phyloP scores from a whole-genome alignment of 768 basidiomycete species.

The Artomyces pyxidatus region DNA sequence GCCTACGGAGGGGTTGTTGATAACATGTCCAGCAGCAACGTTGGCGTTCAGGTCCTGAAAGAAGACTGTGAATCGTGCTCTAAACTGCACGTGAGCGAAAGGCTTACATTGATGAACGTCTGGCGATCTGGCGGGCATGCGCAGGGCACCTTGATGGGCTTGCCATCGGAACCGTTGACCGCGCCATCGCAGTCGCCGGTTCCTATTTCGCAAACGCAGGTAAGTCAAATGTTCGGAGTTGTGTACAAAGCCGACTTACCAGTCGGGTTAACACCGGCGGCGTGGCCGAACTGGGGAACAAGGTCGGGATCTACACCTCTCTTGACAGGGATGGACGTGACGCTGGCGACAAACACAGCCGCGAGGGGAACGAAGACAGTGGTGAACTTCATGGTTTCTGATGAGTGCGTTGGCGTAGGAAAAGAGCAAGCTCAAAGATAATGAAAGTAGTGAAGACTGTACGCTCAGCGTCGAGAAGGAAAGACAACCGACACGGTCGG shows the following conservation, averaged over 20 bases:
- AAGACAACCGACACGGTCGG: too few relatives aligned
- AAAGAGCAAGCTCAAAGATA: too few relatives aligned
- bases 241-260: conserved; percentile 9
- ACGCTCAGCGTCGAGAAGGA: too few relatives aligned
- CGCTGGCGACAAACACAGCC: neutral
- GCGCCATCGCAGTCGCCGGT: conserved; percentile 10
- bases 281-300: conserved; percentile 18
- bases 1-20: conserved; percentile 20
- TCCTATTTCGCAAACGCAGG: neutral
- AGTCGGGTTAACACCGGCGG: conserved; percentile 13
- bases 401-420: too few relatives aligned
- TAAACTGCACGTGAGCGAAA: conserved; percentile 3
- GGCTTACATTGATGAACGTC: neutral
- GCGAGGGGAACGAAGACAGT: neutral
- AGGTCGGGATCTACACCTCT: conserved; percentile 18
- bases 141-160: conserved; percentile 31
- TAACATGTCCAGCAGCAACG: conserved; percentile 17
- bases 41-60: conserved; percentile 21
- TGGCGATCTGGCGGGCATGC: conserved; percentile 25
- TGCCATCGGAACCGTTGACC: conserved; percentile 21
- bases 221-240: neutral
- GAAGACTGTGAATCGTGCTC: neutral
- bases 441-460: too few relatives aligned
- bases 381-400: neutral
- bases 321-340: neutral